Conservation (phyloP, 2,329 filamentous ascomycete species). For the Stemphylium lycopersici region DNA sequence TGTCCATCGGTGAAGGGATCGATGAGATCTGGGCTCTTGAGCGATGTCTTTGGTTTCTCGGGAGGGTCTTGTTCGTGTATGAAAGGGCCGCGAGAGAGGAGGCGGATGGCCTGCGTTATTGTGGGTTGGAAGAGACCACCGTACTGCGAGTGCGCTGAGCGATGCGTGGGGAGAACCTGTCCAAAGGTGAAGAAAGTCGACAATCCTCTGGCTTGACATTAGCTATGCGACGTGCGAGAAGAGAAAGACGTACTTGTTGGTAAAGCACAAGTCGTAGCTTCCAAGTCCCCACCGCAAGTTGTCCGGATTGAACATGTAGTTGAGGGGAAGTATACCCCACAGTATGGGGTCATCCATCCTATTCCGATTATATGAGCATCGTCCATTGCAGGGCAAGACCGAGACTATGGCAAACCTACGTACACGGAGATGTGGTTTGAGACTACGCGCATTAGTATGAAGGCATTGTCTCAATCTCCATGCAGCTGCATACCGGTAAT, state of each 20-base stretch:
- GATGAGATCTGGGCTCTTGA: conserved; percentile 43
- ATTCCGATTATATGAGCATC: conserved; percentile 26
- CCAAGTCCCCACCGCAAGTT: conserved; percentile 89
- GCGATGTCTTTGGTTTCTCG: conserved; percentile 29
- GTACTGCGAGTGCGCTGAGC: conserved; percentile 74
- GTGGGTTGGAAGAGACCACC: conserved; percentile 92
- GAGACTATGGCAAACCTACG: conserved; percentile 52
- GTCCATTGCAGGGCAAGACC: conserved; percentile 8
- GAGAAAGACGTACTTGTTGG: conserved; percentile 68
- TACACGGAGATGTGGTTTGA: conserved; percentile 91
- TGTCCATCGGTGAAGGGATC: conserved; percentile 63
- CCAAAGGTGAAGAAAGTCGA: conserved; percentile 85
- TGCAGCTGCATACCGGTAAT: conserved; percentile 71
- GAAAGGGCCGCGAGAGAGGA: conserved; percentile 71
- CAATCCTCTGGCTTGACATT: conserved; percentile 59
- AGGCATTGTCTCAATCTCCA: background rate
- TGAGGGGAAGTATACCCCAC: conserved; percentile 85
- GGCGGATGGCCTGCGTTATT: conserved; percentile 80
- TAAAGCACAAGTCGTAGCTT: conserved; percentile 95
- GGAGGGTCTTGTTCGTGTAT: conserved; percentile 31
- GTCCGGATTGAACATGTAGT: conserved; percentile 71
- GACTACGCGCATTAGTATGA: conserved; percentile 58
- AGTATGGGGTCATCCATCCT: conserved; percentile 94
- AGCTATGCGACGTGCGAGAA: conserved; percentile 9
- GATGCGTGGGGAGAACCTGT: conserved; percentile 89